These are phyloP conservation scores for Fusarium sp. DNA, from an alignment of 2,329 filamentous ascomycete species.

Conservation along the genomic window DNA sequence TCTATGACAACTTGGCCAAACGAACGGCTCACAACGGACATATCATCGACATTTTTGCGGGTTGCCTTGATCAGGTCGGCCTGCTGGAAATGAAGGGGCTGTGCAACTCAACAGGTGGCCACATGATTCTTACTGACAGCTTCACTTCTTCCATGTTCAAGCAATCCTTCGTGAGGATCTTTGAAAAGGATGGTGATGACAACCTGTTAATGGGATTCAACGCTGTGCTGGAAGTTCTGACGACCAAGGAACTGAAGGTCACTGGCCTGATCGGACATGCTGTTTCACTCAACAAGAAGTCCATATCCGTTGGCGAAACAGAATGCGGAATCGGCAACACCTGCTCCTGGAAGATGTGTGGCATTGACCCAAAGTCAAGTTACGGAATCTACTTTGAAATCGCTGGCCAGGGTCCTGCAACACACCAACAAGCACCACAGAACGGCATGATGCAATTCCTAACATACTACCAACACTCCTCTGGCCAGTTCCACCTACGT, in stretches of 20 bases:
- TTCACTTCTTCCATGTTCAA: conserved; percentile 99
- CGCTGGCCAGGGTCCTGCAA: conserved; percentile 88
- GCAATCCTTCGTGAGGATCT: conserved; percentile 96
- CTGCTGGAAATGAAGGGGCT: conserved; percentile 98
- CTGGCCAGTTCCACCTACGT: conserved; percentile 93
- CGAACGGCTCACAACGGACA: conserved; percentile 96
- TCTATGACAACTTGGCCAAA: conserved; percentile 95
- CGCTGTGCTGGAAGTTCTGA: conserved; percentile 92
- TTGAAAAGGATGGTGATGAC: conserved; percentile 95
- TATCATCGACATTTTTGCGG: conserved; percentile 97
- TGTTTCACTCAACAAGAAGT: conserved; percentile 98
- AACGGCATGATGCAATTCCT: conserved; percentile 98
- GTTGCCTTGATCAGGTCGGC: conserved; percentile 96
- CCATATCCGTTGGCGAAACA: conserved; percentile 94
- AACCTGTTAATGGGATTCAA: conserved; percentile 99
- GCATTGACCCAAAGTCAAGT: conserved; percentile 92
- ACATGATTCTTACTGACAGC: conserved; percentile 98
- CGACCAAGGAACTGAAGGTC: conserved; percentile 98
- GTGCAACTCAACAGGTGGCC: conserved; percentile 94
- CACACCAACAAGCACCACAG: conserved; percentile 87
- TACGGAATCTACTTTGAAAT: conserved; percentile 99
- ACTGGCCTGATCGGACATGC: conserved; percentile 97
- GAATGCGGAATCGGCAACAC: conserved; percentile 99
- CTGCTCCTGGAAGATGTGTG: conserved; percentile 99
- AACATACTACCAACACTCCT: conserved; percentile 98